Conservation (phyloP, 768 basidiomycete species). For the Pisolithus albus region DNA sequence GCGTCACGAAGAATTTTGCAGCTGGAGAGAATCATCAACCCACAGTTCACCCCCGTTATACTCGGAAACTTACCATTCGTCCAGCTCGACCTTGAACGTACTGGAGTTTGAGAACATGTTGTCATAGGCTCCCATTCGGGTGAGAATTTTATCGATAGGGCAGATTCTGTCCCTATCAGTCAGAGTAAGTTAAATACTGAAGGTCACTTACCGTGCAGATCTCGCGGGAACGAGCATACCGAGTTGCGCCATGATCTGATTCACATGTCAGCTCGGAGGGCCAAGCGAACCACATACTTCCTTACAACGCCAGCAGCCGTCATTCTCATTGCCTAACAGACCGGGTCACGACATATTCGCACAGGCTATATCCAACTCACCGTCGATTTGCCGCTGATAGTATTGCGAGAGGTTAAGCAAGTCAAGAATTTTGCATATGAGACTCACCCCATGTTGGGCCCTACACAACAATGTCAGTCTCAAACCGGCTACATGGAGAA, state of each 20-base stretch:
- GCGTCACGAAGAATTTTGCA: conserved; percentile 92
- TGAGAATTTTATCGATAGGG: conserved; percentile 87
- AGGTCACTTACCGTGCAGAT: conserved; percentile 54
- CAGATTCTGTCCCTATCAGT: conserved; percentile 48
- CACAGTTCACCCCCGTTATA: neutral
- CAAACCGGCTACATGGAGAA: neutral
- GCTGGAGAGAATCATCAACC: conserved; percentile 32
- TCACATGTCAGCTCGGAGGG: neutral
- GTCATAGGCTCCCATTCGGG: conserved; percentile 98
- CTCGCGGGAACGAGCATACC: conserved; percentile 93
- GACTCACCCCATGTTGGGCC: conserved; percentile 82
- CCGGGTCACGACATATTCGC: neutral
- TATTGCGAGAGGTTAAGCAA: neutral
- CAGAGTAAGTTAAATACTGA: neutral
- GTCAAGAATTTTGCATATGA: neutral
- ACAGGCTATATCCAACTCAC: conserved; percentile 27
- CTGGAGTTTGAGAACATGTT: conserved; percentile 93
- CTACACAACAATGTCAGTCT: conserved; percentile 27
- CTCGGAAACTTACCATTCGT: conserved; percentile 68
- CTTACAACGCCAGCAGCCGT: conserved; percentile 85
- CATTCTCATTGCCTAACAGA: conserved; percentile 77
- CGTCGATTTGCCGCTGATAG: conserved; percentile 66
- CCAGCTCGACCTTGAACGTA: conserved; percentile 98
- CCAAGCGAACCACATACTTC: neutral
- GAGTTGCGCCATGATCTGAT: conserved; percentile 84